Conservation (phyloP, 352 stramenopile species). For the Elongisporangium undulatum region DNA sequence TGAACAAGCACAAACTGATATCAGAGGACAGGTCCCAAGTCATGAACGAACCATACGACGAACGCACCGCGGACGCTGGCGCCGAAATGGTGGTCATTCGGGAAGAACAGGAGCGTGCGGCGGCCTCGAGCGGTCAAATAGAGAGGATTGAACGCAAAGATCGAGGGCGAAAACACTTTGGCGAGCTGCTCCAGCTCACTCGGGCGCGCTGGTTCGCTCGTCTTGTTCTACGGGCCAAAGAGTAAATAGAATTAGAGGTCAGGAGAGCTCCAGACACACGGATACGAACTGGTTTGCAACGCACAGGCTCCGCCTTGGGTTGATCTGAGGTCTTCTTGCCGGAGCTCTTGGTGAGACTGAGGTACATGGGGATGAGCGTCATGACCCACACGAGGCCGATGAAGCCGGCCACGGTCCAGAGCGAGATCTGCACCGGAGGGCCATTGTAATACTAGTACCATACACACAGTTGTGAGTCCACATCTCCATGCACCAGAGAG, state of each 20-base stretch:
- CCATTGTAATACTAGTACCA: neutral
- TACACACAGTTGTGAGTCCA: neutral
- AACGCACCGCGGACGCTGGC: constrained; percentile 53
- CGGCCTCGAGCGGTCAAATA: constrained; percentile 60
- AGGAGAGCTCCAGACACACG: neutral
- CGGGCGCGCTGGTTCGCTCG: constrained; percentile 9
- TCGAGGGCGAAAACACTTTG: constrained; percentile 66
- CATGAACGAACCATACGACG: neutral
- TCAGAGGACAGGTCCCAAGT: neutral
- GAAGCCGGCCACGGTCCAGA: constrained; percentile 28
- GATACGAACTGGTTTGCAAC: neutral
- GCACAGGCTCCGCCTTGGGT: neutral
- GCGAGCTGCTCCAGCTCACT: constrained; percentile 50
- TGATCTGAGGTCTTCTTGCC: neutral
- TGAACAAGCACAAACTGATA: constrained; percentile 13
- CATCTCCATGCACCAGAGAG: neutral
- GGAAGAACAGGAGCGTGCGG: constrained; percentile 62
- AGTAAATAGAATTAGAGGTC: neutral
- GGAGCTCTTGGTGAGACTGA: neutral
- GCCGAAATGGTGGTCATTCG: constrained; percentile 32
- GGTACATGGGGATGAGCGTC: constrained; percentile 23
- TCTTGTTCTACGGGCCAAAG: neutral
- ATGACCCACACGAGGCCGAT: constrained; percentile 39
- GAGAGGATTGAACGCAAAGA: constrained; percentile 56
- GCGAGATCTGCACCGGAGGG: constrained; percentile 45